Conservation (phyloP, 2,329 filamentous ascomycete genomes). For the Sclerotinia glacialis region DNA sequence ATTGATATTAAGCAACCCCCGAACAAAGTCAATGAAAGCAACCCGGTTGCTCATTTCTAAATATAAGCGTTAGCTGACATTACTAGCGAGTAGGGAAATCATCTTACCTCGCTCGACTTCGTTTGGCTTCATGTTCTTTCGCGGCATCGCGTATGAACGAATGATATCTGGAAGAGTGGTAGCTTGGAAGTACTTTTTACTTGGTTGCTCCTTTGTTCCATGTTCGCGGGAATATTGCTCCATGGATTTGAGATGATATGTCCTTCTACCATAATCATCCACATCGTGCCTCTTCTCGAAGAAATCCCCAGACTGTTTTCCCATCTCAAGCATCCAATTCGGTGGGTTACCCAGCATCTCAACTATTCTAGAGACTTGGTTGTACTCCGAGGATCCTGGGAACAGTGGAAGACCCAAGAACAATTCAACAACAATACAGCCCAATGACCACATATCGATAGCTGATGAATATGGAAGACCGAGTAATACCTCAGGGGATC, state of each 20-base stretch:
- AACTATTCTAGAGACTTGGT: conserved; percentile 93
- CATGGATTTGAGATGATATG: conserved; percentile 92
- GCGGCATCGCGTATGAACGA: conserved; percentile 94
- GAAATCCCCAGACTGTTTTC: conserved; percentile 95
- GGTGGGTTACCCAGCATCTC: conserved; percentile 97
- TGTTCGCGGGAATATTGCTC: conserved; percentile 97
- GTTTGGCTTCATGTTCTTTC: conserved; percentile 98
- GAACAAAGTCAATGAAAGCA: conserved; percentile 97
- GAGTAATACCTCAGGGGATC: conserved; percentile 92
- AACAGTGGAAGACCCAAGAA: conserved; percentile 94
- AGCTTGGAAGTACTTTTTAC: conserved; percentile 98
- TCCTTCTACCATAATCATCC: conserved; percentile 89
- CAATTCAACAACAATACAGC: conserved; percentile 96
- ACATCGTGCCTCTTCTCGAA: conserved; percentile 80
- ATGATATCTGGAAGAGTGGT: conserved; percentile 95
- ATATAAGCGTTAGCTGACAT: conserved; percentile 23
- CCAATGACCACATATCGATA: conserved; percentile 99
- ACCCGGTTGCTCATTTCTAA: conserved; percentile 97
- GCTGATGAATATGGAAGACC: conserved; percentile 96
- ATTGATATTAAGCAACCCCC: conserved; percentile 89
- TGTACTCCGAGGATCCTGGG: conserved; percentile 97
- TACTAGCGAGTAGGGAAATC: conserved; percentile 22
- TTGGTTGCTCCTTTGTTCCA: conserved; percentile 94
- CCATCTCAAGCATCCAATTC: conserved; percentile 99
- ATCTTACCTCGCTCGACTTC: conserved; percentile 89